These are phyloP conservation scores for Malus sieversii DNA, from an alignment of 306 rosid species.

Conservation along the genomic window DNA sequence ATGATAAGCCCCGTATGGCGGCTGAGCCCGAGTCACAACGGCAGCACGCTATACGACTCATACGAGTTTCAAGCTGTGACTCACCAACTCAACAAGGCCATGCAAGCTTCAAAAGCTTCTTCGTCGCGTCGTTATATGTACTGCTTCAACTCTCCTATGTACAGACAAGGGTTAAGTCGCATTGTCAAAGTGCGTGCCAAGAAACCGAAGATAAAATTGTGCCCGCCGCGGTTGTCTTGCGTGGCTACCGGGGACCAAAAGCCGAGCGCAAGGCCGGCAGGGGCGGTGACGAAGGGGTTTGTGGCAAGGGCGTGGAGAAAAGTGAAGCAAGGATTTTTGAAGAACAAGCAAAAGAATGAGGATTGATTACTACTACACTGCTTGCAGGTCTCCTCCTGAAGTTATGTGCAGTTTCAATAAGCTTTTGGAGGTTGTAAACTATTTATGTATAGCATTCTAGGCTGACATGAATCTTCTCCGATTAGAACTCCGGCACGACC, in stretches of 20 bases:
- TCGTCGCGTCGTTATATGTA: constrained; percentile 21
- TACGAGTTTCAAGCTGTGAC: constrained; percentile 49
- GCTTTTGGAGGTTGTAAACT: neutral
- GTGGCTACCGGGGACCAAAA: constrained; percentile 4
- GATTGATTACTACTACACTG: neutral
- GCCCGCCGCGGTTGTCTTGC: constrained; percentile 8
- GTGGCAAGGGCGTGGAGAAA: constrained; percentile 49
- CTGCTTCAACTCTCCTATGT: constrained; percentile 33
- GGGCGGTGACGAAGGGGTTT: constrained; percentile 21
- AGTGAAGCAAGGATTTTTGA: constrained; percentile 42
- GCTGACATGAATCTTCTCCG: neutral
- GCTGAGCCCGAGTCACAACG: constrained; percentile 30
- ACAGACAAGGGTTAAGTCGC: constrained; percentile 21
- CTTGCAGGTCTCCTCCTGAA: neutral
- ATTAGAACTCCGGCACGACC: neutral
- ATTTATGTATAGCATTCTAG: neutral
- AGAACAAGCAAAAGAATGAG: constrained; percentile 19
- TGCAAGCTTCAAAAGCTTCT: constrained; percentile 31
- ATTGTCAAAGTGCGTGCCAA: constrained; percentile 20
- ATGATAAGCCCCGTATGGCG: constrained; percentile 10
- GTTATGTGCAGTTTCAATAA: no score
- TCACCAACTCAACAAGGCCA: constrained; percentile 46
- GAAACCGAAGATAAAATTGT: constrained; percentile 30
- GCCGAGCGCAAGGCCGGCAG: constrained; percentile 4
- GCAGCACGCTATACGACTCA: constrained; percentile 54